Evolutionary conservation across 139 green algal species (phyloP), one percentile per base, ranked within the genome.

Genomic region (Auxenochlorella protothecoides): DNA sequence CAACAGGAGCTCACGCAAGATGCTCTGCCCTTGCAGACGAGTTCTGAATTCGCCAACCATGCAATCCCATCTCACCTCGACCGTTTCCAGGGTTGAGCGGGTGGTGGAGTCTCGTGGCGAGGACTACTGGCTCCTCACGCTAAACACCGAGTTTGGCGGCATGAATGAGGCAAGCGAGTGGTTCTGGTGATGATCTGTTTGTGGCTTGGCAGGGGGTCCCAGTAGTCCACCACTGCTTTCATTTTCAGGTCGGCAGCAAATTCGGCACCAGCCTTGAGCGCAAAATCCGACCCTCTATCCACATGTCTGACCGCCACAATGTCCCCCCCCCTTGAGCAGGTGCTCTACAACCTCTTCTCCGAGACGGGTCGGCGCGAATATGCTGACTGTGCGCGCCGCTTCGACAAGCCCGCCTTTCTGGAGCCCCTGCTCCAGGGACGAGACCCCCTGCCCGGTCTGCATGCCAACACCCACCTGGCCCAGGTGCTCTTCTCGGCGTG

Each of bases 381-480:
- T 53, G 59, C 70, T 75, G 70, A 66, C 66, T 89, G 63, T 59
- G 85, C 80, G 6, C 57, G 66, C 5, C 72, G 72, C 10, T 90
- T 90, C 69, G 77, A 84, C 66, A 89, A 89, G 78, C 82, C 76
- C 0, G 60, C 53, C 51, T 90, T 87, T 65, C 80, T 61, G n/a
- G 27, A 79, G 13, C 74, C 78, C 3, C 74, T 91, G 59, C 14
- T 75, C 12, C 27, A 61, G 3, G 68, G 73, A 4, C 9, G 68
- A 52, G 86, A 91, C 71, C 52, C 75, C 6, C 68, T 91, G 76
- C 16, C 66, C 10, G 74, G 78, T 55, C 83, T 85, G 3, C 85
- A 90, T 61, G 86, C 86, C 59, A 91, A 91, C 81, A 91, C 86
- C 5, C 85, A 91, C 73, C 70, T 91, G 55, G 86, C 86, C 0